These are phyloP conservation scores for Anacardium occidentale DNA, from an alignment of 345 rosid genomes.

Conservation along the genomic window DNA sequence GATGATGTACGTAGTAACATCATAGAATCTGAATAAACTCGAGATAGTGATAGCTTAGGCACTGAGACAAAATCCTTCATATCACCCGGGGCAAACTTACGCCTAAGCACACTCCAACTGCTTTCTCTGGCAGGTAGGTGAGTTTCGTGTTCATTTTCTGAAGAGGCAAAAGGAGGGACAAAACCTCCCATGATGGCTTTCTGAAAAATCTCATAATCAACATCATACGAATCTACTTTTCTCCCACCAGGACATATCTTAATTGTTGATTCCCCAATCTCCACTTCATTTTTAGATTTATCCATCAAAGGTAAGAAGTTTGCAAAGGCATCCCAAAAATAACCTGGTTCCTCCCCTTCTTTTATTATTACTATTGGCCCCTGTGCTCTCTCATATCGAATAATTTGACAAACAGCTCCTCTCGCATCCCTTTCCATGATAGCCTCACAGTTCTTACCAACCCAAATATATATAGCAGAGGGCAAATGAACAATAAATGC, in stretches of 20 bases:
- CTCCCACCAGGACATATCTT: constrained; percentile 61
- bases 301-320: constrained; percentile 72
- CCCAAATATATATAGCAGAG: constrained; percentile 81
- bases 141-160: constrained; percentile 83
- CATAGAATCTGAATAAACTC: constrained; percentile 94
- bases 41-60: constrained; percentile 64
- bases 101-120: constrained; percentile 83
- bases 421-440: constrained; percentile 98
- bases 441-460: constrained; percentile 77
- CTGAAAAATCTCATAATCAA: constrained; percentile 86
- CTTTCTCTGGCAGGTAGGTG: constrained; percentile 94
- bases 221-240: constrained; percentile 68
- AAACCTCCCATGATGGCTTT: constrained; percentile 92
- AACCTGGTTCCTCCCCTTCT: constrained; percentile 88
- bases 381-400: constrained; percentile 84
- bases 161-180: constrained; percentile 81
- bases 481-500: constrained; percentile 91
- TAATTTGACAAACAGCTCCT: constrained; percentile 94
- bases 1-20: constrained; percentile 73
- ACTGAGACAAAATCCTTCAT: constrained; percentile 70
- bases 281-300: constrained; percentile 39
- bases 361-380: constrained; percentile 63
- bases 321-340: constrained; percentile 86
- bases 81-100: constrained; percentile 72
- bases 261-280: constrained; percentile 31